Base-by-base conservation (phyloP, 2,329 filamentous ascomycete species). In the Volutella citrinella region DNA sequence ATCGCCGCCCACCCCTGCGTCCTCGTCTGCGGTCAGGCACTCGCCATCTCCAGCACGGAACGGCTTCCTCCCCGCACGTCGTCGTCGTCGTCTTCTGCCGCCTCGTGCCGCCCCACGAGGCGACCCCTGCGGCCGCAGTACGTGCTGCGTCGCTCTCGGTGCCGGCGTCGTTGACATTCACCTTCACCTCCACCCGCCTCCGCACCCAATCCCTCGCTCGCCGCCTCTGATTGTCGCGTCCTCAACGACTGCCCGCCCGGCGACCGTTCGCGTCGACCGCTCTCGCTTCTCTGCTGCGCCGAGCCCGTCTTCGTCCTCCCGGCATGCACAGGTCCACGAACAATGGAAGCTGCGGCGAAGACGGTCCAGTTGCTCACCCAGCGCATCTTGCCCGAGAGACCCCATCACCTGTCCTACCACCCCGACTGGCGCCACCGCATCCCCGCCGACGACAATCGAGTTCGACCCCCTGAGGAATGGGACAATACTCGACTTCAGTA, bases 291-390 rank as follows among this genome's bases (percentile, higher is more conserved):
- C 45, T 44, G 45, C 46, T 48, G 47, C 42, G 27, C 23, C 36
- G 32, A 45, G 28, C 43, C 47, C 48, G 41, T 45, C 42, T 46
- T 48, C 45, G 49, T 54, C 44, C 46, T 41, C 40, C 45, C 57
- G 60, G 60, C 46, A 63, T 63, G 60, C 54, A 52, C 46, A 59
- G 50, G 51, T 54, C 57, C 51, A 52, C 52, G 57, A 65, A 71
- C 62, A 61, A 78, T 78, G 74, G 74, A 78, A 68, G 71, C 66
- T 67, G 71, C 72, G 66, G 70, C 68, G 58, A 74, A 75, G 64
- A 70, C 65, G 63, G 68, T 75, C 60, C 61, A 74, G 59, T 65
- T 60, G 58, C 62, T 76, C 56, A 66, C 68, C 52, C 65, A 74
- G 63, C 63, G 63, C 53, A 65, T 72, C 44, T 59, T 78, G 43